Base-by-base conservation (phyloP, 2,329 filamentous ascomycete species). In the Alternaria atra region DNA sequence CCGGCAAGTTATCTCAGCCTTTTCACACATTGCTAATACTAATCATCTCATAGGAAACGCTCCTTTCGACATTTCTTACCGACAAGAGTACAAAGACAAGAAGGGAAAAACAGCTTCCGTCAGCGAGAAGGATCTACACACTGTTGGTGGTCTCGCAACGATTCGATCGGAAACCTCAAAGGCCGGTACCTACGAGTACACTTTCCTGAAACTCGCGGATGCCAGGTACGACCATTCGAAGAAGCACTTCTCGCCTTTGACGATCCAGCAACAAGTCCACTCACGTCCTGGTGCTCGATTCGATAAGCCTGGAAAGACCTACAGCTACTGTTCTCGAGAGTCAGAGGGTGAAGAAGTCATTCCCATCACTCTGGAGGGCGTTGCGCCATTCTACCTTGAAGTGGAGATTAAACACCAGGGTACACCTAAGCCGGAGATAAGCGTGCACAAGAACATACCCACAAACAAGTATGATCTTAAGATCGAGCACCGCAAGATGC, bases 321-420 rank as follows among this genome's bases (percentile, higher is more conserved):
- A 97, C 84, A 97, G 95, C 76, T 97, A 94, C 80, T 99, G 95
- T 81, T 90, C 93, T 77, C 89, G 93, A 48, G 92, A 97, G 71
- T 87, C 91, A 52, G 88, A 88, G 55, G 88, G 89, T 32, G 92
- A 96, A 71, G 94, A 99, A 73, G 89, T 87, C 40, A 97, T 99
- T 55, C 94, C 94, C 0, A 90, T 99, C 60, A 89, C 87, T 2
- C 85, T 99, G 17, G 91, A 91, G 60, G 95, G 95, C 39, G 84
- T 90, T 15, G 88, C 94, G 6, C 95, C 95, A 0, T 99, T 99
- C 81, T 90, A 90, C 48, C 83, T 99, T 5, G 95, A 98, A 76
- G 86, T 98, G 25, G 93, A 94, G 73, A 92, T 99, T 79, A 97
- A 94, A 81, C 94, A 98, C 72, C 91, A 96, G 73, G 90, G 91